These are phyloP conservation scores for Colletotrichum melonis DNA, from an alignment of 2,329 filamentous ascomycete species.

Conservation along the genomic window DNA sequence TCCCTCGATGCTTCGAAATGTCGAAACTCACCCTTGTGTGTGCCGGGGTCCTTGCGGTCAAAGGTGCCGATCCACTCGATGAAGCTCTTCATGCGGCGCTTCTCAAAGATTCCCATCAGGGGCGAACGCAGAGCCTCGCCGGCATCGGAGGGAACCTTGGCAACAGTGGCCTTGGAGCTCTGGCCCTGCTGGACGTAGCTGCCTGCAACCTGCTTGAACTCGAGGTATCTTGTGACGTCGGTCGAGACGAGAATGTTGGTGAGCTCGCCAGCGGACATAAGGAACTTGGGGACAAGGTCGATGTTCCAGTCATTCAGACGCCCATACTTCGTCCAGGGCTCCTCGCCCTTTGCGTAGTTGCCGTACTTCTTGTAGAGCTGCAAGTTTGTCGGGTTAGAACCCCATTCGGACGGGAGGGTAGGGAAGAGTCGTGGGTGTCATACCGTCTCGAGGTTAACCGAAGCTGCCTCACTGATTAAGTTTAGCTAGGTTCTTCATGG, in stretches of 20 bases:
- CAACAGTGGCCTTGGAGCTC: constrained; percentile 87
- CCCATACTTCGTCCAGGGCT: constrained; percentile 99
- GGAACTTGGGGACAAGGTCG: constrained; percentile 96
- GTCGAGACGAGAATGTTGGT: constrained; percentile 99
- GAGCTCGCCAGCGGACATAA: constrained; percentile 98
- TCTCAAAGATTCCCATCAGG: constrained; percentile 97
- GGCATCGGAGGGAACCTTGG: constrained; percentile 96
- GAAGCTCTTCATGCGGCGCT: constrained; percentile 96
- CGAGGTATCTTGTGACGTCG: constrained; percentile 88
- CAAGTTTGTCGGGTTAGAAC: constrained; percentile 32
- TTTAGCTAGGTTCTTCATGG: constrained; percentile 16
- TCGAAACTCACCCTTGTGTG: constrained; percentile 81
- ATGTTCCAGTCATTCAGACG: constrained; percentile 99
- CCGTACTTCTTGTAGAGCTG: constrained; percentile 98
- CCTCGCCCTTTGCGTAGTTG: constrained; percentile 80
- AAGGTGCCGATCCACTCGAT: constrained; percentile 95
- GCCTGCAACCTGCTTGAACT: constrained; percentile 94
- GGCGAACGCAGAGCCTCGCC: constrained; percentile 90
- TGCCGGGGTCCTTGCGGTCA: constrained; percentile 81
- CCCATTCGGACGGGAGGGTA: constrained; percentile 20
- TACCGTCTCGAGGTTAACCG: constrained; percentile 95
- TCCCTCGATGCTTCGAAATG: background rate
- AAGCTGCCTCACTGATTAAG: constrained; percentile 83
- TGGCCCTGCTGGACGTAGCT: constrained; percentile 94
- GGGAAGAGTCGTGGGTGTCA: constrained; percentile 41